Percentiles rank a stretch among this genome's conserved stretches.
Conservation (phyloP, 2,329 filamentous ascomycete genomes). For the Ceratocystis lukuohia region DNA sequence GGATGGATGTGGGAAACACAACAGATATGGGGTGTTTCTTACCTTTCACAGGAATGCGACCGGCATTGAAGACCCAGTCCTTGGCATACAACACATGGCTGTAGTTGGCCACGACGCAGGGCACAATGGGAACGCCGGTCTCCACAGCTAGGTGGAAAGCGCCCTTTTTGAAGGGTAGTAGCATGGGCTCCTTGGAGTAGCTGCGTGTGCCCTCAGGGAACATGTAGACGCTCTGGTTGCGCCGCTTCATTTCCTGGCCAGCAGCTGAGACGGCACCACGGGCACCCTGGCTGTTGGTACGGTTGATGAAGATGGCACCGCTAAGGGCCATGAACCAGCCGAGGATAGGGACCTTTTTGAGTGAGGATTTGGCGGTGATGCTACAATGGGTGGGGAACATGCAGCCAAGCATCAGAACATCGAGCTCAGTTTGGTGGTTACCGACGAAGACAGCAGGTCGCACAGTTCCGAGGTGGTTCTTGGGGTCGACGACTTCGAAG, state of each 20-base stretch:
- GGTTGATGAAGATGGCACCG: slow-evolving; percentile 90
- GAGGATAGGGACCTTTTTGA: slow-evolving; percentile 68
- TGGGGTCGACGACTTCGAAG: slow-evolving; percentile 59
- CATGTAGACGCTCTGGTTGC: slow-evolving; percentile 68
- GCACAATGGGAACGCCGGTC: slow-evolving; percentile 84
- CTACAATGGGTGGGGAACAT: slow-evolving; percentile 87
- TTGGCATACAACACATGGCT: slow-evolving; percentile 56
- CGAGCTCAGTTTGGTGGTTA: slow-evolving; percentile 93
- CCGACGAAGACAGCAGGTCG: slow-evolving; percentile 83
- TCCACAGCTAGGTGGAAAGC: slow-evolving; percentile 93
- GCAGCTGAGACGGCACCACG: slow-evolving; percentile 75
- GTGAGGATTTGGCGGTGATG: slow-evolving; percentile 78
- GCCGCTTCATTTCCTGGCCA: slow-evolving; percentile 59
- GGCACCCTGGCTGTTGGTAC: slow-evolving; percentile 69
- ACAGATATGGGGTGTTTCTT: slow-evolving; percentile 22
- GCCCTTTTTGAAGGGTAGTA: slow-evolving; percentile 97
- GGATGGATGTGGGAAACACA: neutral
- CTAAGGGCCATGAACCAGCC: slow-evolving; percentile 90
- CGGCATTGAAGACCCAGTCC: slow-evolving; percentile 50
- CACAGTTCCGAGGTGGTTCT: slow-evolving; percentile 46
- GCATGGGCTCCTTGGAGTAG: slow-evolving; percentile 64
- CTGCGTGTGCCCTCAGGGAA: slow-evolving; percentile 89
- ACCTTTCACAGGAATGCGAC: slow-evolving; percentile 65
- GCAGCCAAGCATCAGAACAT: slow-evolving; percentile 78
- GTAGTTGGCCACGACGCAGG: slow-evolving; percentile 70